These are phyloP conservation scores for Choricystis sp. DNA, from an alignment of 139 green algal species.

Conservation along the genomic window DNA sequence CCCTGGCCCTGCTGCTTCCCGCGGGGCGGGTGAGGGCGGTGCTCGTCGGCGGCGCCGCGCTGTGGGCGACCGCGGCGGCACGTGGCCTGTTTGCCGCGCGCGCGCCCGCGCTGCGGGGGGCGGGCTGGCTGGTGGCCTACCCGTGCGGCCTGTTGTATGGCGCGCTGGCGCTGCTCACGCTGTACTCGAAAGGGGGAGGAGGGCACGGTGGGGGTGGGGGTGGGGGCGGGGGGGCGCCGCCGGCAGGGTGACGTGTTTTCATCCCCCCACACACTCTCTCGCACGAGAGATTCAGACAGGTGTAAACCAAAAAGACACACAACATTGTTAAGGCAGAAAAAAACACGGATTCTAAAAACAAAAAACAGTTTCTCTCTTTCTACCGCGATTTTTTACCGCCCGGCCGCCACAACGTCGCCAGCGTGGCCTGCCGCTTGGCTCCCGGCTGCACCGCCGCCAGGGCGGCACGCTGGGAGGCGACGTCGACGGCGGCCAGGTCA, in stretches of 20 bases:
- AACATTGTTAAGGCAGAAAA: background rate
- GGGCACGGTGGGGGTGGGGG: background rate
- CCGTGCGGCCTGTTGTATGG: conserved; percentile 70
- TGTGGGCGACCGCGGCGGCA: conserved; percentile 52
- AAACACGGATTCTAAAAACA: background rate
- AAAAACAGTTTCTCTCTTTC: background rate
- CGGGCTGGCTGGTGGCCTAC: conserved; percentile 45
- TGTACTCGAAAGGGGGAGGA: conserved; percentile 28
- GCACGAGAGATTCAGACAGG: too few relatives aligned
- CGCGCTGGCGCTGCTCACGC: conserved; percentile 61
- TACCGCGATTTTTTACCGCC: background rate
- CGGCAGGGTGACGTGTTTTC: too few relatives aligned
- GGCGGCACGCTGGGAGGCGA: too few relatives aligned
- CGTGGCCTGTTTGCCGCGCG: conserved; percentile 43
- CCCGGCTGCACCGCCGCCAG: too few relatives aligned
- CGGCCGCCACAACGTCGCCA: background rate
- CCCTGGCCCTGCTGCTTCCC: conserved; percentile 51
- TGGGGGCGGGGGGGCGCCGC: too few relatives aligned
- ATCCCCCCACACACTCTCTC: too few relatives aligned
- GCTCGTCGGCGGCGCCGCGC: conserved; percentile 17
- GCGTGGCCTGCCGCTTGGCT: background rate
- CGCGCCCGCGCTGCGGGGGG: conserved; percentile 38
- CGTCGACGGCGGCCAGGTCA: background rate
- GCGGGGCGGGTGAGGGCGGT: too few relatives aligned
- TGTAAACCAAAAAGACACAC: too few relatives aligned